A percentile compares a stretch with the other conserved stretches of the same genome.
phyloP scores from a whole-genome alignment of 2,329 filamentous ascomycete genomes.

The Pleoardoris graminearum region DNA sequence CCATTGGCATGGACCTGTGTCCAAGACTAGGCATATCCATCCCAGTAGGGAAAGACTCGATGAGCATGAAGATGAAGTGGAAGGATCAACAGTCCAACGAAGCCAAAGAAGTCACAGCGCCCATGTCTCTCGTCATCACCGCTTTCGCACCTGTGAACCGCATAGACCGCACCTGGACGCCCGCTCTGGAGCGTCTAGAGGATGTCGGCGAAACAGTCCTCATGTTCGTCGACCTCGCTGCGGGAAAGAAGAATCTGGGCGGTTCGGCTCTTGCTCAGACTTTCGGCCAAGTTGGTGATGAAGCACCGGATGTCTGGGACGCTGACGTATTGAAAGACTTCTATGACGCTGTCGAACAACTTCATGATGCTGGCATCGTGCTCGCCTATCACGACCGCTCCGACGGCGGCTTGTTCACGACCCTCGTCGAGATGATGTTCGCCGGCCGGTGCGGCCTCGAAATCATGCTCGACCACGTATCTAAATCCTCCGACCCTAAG shows the following conservation, averaged over 20 bases:
- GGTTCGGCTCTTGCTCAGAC: conserved; percentile 91
- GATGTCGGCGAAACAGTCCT: conserved; percentile 88
- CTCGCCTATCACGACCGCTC: conserved; percentile 94
- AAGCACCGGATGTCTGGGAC: conserved; percentile 84
- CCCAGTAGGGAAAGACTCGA: conserved; percentile 96
- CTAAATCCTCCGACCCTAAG: conserved; percentile 62
- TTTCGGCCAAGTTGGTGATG: conserved; percentile 81
- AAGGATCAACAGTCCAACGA: conserved; percentile 68
- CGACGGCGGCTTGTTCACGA: conserved; percentile 89
- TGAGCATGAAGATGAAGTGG: conserved; percentile 99
- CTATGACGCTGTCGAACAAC: conserved; percentile 79
- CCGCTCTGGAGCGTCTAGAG: conserved; percentile 77
- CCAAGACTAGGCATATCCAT: conserved; percentile 89
- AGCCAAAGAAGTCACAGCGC: conserved; percentile 84
- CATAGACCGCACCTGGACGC: conserved; percentile 89
- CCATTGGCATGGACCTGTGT: conserved; percentile 90
- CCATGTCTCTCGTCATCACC: conserved; percentile 87
- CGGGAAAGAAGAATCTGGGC: conserved; percentile 78
- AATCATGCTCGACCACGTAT: conserved; percentile 76
- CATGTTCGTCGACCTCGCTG: conserved; percentile 87
- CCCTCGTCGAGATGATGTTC: conserved; percentile 96
- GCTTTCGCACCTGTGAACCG: conserved; percentile 85
- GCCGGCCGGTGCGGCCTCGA: conserved; percentile 88
- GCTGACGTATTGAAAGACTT: conserved; percentile 81
- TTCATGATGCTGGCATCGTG: conserved; percentile 71